These are phyloP conservation scores for Cynanchum wilfordii DNA, from an alignment of 257 asterid species.

Conservation along the genomic window DNA sequence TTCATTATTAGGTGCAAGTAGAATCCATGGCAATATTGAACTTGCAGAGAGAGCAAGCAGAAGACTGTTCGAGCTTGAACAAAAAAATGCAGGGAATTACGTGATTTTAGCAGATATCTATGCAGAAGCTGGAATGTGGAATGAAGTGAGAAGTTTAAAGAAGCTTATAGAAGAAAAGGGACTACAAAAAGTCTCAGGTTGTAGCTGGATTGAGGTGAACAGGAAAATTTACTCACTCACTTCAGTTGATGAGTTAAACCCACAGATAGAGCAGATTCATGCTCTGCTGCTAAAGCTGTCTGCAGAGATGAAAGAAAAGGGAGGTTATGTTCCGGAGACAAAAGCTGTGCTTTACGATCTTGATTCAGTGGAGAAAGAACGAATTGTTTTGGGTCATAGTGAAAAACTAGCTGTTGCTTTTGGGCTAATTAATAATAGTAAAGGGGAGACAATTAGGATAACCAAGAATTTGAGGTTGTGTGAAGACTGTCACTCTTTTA, in stretches of 20 bases:
- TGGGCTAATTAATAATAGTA: constrained; percentile 66
- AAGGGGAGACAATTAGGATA: constrained; percentile 72
- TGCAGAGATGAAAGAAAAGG: constrained; percentile 67
- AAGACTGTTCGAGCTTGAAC: constrained; percentile 78
- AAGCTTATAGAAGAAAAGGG: constrained; percentile 63
- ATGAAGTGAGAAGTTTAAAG: constrained; percentile 62
- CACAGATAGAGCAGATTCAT: constrained; percentile 69
- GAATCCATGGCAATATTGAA: constrained; percentile 72
- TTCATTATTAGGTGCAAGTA: constrained; percentile 79
- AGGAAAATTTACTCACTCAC: constrained; percentile 45
- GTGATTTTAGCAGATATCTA: constrained; percentile 80
- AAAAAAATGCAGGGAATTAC: constrained; percentile 82
- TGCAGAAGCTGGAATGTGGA: constrained; percentile 86
- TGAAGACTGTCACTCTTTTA: constrained; percentile 84
- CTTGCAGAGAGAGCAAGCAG: constrained; percentile 75
- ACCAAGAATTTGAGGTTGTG: constrained; percentile 84
- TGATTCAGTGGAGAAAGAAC: constrained; percentile 61
- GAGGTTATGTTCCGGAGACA: constrained; percentile 76
- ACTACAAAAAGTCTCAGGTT: constrained; percentile 74
- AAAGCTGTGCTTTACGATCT: constrained; percentile 65
- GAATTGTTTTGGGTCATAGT: constrained; percentile 75
- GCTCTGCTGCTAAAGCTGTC: constrained; percentile 54
- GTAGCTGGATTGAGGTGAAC: constrained; percentile 76
- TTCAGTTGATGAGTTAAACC: constrained; percentile 70
- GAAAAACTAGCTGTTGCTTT: constrained; percentile 85